Percentiles rank a stretch among this genome's conserved stretches.
phyloP scores from a whole-genome alignment of 306 rosid species.

The Luffa acutangula region DNA sequence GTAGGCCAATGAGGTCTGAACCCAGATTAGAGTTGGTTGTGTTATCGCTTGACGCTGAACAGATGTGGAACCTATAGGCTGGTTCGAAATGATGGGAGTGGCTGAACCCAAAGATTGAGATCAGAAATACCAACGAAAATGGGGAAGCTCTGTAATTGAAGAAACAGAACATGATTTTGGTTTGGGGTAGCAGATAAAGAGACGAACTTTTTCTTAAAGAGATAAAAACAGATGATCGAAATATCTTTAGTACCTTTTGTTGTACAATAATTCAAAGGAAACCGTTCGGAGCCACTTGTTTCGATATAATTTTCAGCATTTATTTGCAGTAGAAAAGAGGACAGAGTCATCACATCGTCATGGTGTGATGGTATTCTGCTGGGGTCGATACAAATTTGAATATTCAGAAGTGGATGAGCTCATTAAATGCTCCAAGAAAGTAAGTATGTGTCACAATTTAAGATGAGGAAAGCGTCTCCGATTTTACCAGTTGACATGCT shows the following conservation, averaged over 20 bases:
- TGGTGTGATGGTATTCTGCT: not conserved
- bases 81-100: slow-evolving; percentile 4
- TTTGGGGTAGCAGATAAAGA: not conserved
- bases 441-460: not conserved
- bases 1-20: slow-evolving; percentile 5
- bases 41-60: not conserved
- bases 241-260: not conserved
- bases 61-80: not conserved
- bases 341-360: not conserved
- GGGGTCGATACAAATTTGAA: not conserved
- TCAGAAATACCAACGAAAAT: not conserved
- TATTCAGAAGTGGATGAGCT: not conserved
- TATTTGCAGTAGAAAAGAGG: not conserved
- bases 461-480: not conserved
- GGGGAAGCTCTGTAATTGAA: not conserved
- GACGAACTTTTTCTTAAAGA: not conserved
- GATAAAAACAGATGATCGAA: not conserved
- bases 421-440: not conserved
- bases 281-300: not conserved
- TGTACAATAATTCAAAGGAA: not conserved
- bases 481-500: not conserved
- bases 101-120: slow-evolving; percentile 8
- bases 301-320: not conserved
- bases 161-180: not conserved
- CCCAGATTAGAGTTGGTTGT: not conserved